Evolutionary conservation across 2,329 filamentous ascomycete species (phyloP), one percentile per base, ranked within the genome.

Genomic region (Xylariaceae sp.): DNA sequence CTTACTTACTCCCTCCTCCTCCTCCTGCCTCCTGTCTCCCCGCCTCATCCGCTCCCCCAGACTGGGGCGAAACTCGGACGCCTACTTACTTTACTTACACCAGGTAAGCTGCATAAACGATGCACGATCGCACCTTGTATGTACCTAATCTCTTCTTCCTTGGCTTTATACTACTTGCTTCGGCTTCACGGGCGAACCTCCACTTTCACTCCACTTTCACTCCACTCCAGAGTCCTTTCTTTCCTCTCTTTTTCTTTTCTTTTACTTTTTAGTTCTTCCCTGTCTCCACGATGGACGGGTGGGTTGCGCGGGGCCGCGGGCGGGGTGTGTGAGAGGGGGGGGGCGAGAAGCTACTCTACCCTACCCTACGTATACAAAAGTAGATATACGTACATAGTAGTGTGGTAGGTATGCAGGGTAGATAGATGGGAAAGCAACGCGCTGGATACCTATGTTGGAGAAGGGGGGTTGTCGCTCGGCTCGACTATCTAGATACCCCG

Each of bases 291-390:
- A 45, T 29, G 19, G 19, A 19, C 19, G 19, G 19, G 32, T 61
- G 63, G 60, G 58, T 60, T 55, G 61, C 58, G 61, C 60, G 60
- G 64, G 58, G 55, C 58, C 52, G 57, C 53, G 58, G 53, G 53
- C 56, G 57, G 57, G 55, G 44, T 11, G 35, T 9, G 35, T 0
- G 19, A 19, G 19, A 2, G 19, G 19, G 19, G 19, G 19, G 19
- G 19, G 19, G 19, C 19, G 19, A 19, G 19, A 19, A 19, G 19
- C 19, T 19, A 19, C 19, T 19, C 19, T 19, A 19, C 19, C 0
- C 19, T 19, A 19, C 19, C 19, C 19, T 19, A 19, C 19, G 19
- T 19, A 19, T 19, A 19, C 19, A 19, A 2, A 19, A 19, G 19
- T 19, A 19, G 19, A 19, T 19, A 19, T 19, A 19, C 19, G 19